Evolutionary conservation across 257 asterid species (phyloP), one percentile per base, ranked within the genome.

Genomic region (Solanum chmielewskii): DNA sequence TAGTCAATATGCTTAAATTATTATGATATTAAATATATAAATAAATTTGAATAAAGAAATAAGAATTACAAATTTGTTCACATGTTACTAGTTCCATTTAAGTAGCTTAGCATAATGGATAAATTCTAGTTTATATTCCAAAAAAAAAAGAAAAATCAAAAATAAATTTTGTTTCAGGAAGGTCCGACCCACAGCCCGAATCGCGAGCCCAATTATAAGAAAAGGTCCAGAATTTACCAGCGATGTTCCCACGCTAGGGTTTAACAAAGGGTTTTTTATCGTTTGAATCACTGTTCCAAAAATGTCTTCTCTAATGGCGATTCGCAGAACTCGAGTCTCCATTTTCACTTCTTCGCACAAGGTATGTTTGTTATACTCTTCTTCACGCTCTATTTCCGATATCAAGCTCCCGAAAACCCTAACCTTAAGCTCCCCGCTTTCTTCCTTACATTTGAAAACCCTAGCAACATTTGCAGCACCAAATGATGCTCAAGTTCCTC

Each of bases 401-500:
- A 89, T 8, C 12, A 62, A 39, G 20, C 39, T 52, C 16, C 9
- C 90, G 68, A 91, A 86, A 94, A 41, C 91, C 90, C 91, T 89
- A 80, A 71, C 83, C 87, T 89, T 83, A 85, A 87, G 25, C 47
- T 89, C 90, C 56, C 76, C 84, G n/a, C 11, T 85, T 82, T 90
- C 86, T 69, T 84, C 91, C 35, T 42, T 86, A 11, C 85, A 81
- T 7, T 3, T 25, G 66, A 89, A 88, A 90, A 33, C 90, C 86
- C 91, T 94, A 74, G 87, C 96, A 4, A 90, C 96, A 70, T 93
- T 92, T 9, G 89, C 94, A 66, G 42, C 85, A 25, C 92, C 94
- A 64, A 92, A 92, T 45, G 88, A 89, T 66, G 84, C 75, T 49
- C 92, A 88, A 56, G 62, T 71, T 35, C 89, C 85, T 14, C 87